A percentile compares a stretch with the other conserved stretches of the same genome.
Evolutionary conservation across 495 filamentous ascomycete genomes (phyloP).

Genomic region (Lasiosphaeriaceae sp.): DNA sequence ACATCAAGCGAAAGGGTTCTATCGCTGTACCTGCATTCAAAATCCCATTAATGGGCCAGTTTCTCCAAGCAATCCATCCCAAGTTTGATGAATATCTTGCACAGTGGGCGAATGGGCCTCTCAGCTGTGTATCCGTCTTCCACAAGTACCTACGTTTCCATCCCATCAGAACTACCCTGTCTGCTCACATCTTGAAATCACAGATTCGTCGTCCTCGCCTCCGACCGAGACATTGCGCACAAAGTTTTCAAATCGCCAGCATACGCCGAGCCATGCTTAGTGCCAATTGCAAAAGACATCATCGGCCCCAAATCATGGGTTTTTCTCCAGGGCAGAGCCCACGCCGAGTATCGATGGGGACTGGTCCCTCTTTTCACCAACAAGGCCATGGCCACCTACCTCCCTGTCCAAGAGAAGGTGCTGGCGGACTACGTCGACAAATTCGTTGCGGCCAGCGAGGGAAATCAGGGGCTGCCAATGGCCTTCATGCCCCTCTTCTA

Average conservation of each 20-base stretch:
- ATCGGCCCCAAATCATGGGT: slow-evolving; percentile 88
- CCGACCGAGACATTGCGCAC: slow-evolving; percentile 83
- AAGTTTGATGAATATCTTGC: slow-evolving; percentile 78
- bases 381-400: slow-evolving; percentile 73
- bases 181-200: too few species aligned
- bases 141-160: slow-evolving; percentile 84
- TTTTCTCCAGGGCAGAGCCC: slow-evolving; percentile 85
- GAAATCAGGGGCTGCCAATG: slow-evolving; percentile 59
- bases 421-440: slow-evolving; percentile 75
- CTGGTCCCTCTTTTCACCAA: slow-evolving; percentile 88
- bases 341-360: slow-evolving; percentile 91
- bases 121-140: slow-evolving; percentile 95
- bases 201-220: slow-evolving; percentile 94
- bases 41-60: slow-evolving; percentile 88
- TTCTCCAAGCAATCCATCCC: slow-evolving; percentile 81
- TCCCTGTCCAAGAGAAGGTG: slow-evolving; percentile 82
- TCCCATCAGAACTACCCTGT: background rate
- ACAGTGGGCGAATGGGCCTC: slow-evolving; percentile 84
- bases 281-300: slow-evolving; percentile 85
- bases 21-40: slow-evolving; percentile 80
- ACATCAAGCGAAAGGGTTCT: slow-evolving; percentile 75
- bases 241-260: slow-evolving; percentile 91
- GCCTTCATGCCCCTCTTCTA: slow-evolving; percentile 89
- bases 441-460: slow-evolving; percentile 67
- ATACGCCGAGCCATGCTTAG: slow-evolving; percentile 89